These are phyloP conservation scores for Phoenix dactylifera DNA, from an alignment of 176 grass and related monocot genomes.

Conservation along the genomic window DNA sequence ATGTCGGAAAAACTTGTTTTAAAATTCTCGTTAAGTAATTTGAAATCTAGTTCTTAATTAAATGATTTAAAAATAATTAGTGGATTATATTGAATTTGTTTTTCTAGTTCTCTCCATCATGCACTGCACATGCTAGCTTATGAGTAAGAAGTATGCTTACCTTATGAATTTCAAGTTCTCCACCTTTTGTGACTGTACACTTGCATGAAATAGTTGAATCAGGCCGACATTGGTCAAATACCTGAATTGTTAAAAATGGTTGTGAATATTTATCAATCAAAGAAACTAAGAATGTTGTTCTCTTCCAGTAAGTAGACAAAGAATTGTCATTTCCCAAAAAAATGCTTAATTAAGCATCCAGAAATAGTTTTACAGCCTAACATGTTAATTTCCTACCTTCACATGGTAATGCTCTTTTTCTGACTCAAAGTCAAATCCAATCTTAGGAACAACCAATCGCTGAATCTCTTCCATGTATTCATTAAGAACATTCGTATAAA, in stretches of 20 bases:
- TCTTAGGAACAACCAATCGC: conserved; percentile 4
- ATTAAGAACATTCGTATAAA: conserved; percentile 15
- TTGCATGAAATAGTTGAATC: conserved; percentile 59
- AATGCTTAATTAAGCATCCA: background rate
- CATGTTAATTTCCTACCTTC: conserved; percentile 12
- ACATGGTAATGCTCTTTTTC: conserved; percentile 24
- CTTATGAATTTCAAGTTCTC: conserved; percentile 42
- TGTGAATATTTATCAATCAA: conserved; percentile 3
- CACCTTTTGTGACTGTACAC: conserved; percentile 39
- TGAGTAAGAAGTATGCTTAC: conserved; percentile 21
- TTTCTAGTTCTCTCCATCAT: too few species aligned
- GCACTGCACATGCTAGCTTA: background rate
- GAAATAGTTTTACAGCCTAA: background rate
- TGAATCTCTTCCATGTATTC: conserved; percentile 15
- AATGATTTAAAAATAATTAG: too few species aligned
- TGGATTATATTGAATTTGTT: too few species aligned
- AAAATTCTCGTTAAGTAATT: too few species aligned
- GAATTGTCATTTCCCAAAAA: background rate
- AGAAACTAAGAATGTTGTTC: background rate
- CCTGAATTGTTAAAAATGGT: conserved; percentile 20
- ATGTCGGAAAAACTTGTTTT: too few species aligned
- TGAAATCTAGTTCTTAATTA: too few species aligned
- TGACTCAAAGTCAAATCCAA: conserved; percentile 21
- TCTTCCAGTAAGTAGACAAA: background rate
- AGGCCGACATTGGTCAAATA: conserved; percentile 44